These are phyloP conservation scores for Xylogone sp. DNA, from an alignment of 2,329 filamentous ascomycete genomes.

Conservation along the genomic window DNA sequence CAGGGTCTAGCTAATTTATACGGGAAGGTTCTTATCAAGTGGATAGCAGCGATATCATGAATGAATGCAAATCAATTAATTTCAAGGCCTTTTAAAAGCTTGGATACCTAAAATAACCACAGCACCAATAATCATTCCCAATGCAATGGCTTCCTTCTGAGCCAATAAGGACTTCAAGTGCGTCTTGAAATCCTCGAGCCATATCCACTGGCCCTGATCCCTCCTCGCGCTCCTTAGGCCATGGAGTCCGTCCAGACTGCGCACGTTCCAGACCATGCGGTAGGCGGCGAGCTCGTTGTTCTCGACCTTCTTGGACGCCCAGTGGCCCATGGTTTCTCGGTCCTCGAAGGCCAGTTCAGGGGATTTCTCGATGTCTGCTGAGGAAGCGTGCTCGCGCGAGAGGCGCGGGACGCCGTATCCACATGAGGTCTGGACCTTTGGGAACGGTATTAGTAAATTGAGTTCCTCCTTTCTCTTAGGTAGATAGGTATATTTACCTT, in stretches of 20 bases:
- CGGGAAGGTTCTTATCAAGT: too few species aligned
- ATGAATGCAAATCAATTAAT: too few species aligned
- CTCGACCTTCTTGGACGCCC: constrained; percentile 43
- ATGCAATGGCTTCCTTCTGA: constrained; percentile 8
- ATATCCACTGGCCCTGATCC: constrained; percentile 43
- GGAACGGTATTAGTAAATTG: too few species aligned
- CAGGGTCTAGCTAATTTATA: too few species aligned
- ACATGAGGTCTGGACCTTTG: constrained; percentile 60
- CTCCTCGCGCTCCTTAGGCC: constrained; percentile 51
- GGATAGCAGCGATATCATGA: too few species aligned
- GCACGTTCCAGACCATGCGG: constrained; percentile 50
- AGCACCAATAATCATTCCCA: constrained; percentile 11
- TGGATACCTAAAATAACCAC: constrained; percentile 3
- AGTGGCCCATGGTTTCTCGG: constrained; percentile 52
- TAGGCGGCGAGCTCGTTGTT: constrained; percentile 50
- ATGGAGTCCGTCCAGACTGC: constrained; percentile 56
- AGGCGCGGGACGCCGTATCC: constrained; percentile 57
- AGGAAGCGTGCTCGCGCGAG: constrained; percentile 36
- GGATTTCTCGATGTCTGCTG: constrained; percentile 17
- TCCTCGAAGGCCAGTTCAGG: constrained; percentile 45
- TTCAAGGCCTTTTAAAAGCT: background rate
- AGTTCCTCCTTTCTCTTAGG: too few species aligned
- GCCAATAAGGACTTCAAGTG: constrained; percentile 9
- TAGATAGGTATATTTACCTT: too few species aligned
- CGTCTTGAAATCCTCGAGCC: constrained; percentile 33